Conservation (phyloP, 2,329 filamentous ascomycete genomes). For the Aureobasidium leucospermi region DNA sequence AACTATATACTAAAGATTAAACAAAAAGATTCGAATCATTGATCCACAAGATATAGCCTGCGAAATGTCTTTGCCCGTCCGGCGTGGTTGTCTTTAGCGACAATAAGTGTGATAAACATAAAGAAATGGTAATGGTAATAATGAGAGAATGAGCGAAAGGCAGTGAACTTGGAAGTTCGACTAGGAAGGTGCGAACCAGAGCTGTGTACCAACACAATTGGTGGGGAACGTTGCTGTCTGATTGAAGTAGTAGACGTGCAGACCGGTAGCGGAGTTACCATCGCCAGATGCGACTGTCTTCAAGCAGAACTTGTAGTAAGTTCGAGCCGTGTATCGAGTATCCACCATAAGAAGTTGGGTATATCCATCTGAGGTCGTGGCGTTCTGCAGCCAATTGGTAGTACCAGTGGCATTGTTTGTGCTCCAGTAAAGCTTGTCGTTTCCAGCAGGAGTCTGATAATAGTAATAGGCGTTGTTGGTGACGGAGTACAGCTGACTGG, state of each 20-base stretch:
- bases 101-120: neutral
- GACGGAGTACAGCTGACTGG: constrained; percentile 12
- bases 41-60: neutral
- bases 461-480: constrained; percentile 14
- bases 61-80: neutral
- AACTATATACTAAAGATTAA: constrained; percentile 12
- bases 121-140: neutral
- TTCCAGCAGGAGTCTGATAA: constrained; percentile 4
- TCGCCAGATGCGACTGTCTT: neutral
- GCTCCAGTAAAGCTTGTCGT: constrained; percentile 4
- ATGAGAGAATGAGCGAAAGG: neutral
- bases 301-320: constrained; percentile 12
- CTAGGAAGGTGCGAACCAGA: constrained; percentile 12
- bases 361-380: constrained; percentile 7
- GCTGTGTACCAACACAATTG: neutral
- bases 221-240: neutral
- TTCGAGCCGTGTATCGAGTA: neutral
- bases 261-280: constrained; percentile 5
- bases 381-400: constrained; percentile 1
- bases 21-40: neutral
- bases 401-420: neutral
- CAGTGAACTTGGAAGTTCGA: neutral
- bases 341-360: constrained; percentile 13
- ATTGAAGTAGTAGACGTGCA: constrained; percentile 10
- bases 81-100: neutral